Evolutionary conservation across 1,284 basidiomycete genomes (phyloP).

Genomic region (Malassezia nana): DNA sequence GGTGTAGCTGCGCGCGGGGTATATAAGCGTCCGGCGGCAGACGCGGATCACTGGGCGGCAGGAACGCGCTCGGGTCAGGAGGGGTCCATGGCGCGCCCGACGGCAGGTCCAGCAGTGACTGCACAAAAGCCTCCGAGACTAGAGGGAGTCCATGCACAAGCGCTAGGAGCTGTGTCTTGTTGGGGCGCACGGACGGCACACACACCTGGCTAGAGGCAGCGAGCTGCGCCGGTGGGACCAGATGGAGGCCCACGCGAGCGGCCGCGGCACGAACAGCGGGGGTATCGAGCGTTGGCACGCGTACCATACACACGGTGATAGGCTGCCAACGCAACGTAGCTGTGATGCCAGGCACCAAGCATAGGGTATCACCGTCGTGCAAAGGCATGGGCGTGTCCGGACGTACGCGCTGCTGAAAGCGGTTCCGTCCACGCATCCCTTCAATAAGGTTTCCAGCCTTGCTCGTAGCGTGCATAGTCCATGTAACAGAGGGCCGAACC

Average conservation of each 20-base stretch:
- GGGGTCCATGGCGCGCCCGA: neutral
- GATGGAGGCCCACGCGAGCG: constrained; percentile 5
- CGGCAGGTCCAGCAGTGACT: neutral
- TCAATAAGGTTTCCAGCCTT: constrained; percentile 9
- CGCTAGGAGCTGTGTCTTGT: constrained; percentile 13
- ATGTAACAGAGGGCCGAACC: neutral
- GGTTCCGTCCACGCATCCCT: constrained; percentile 10
- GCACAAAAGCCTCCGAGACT: constrained; percentile 3
- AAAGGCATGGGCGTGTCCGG: constrained; percentile 3
- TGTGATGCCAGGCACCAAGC: constrained; percentile 2
- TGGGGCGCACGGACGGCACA: constrained; percentile 9
- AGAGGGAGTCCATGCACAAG: constrained; percentile 8
- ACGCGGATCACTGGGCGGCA: constrained; percentile 3
- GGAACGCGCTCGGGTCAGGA: neutral
- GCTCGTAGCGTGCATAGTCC: constrained; percentile 14
- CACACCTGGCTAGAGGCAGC: constrained; percentile 5
- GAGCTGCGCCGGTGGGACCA: neutral
- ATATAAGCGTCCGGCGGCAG: constrained; percentile 1
- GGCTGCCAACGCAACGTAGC: constrained; percentile 11
- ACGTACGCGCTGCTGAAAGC: constrained; percentile 17
- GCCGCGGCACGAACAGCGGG: neutral
- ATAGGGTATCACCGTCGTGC: constrained; percentile 3
- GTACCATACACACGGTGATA: neutral
- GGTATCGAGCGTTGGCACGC: constrained; percentile 6
- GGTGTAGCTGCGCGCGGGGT: neutral